Conservation (phyloP, 805 yeast genomes). For the Priceomyces castillae region DNA sequence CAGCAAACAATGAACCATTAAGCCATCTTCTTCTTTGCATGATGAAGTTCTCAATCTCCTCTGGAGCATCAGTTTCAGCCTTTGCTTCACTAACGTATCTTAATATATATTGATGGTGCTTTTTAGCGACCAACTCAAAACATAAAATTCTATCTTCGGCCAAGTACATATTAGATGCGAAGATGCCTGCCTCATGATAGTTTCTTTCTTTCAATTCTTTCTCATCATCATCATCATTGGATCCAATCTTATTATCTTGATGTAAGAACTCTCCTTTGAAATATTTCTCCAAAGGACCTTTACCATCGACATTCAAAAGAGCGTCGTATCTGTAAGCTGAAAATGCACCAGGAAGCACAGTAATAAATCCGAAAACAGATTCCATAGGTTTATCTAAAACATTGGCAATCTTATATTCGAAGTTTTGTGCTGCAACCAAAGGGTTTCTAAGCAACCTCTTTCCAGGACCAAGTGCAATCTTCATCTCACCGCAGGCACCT, state of each 20-base stretch:
- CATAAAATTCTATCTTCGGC: slow-evolving; percentile 96
- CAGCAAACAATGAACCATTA: slow-evolving; percentile 97
- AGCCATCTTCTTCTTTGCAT: slow-evolving; percentile 98
- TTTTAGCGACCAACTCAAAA: slow-evolving; percentile 91
- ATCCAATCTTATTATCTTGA: slow-evolving; percentile 48
- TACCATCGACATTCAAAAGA: slow-evolving; percentile 65
- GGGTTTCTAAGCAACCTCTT: slow-evolving; percentile 65
- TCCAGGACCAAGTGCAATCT: slow-evolving; percentile 70
- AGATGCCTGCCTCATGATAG: slow-evolving; percentile 59
- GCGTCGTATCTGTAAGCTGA: slow-evolving; percentile 91
- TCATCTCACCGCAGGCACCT: slow-evolving; percentile 98
- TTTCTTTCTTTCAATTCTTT: slow-evolving; percentile 36
- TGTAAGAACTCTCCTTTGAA: slow-evolving; percentile 88
- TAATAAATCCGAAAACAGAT: slow-evolving; percentile 88
- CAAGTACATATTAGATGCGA: slow-evolving; percentile 92
- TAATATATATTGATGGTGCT: slow-evolving; percentile 67
- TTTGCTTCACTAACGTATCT: slow-evolving; percentile 83
- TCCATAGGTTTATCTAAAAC: slow-evolving; percentile 95
- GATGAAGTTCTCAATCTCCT: slow-evolving; percentile 87
- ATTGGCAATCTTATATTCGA: slow-evolving; percentile 94
- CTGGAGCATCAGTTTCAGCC: slow-evolving; percentile 97
- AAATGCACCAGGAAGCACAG: slow-evolving; percentile 95
- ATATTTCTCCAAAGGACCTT: slow-evolving; percentile 83
- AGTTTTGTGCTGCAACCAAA: slow-evolving; percentile 92
- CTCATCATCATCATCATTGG: slow-evolving; percentile 39